phyloP scores from a whole-genome alignment of 202 grass and related monocot genomes.

The Zoysia matrella region DNA sequence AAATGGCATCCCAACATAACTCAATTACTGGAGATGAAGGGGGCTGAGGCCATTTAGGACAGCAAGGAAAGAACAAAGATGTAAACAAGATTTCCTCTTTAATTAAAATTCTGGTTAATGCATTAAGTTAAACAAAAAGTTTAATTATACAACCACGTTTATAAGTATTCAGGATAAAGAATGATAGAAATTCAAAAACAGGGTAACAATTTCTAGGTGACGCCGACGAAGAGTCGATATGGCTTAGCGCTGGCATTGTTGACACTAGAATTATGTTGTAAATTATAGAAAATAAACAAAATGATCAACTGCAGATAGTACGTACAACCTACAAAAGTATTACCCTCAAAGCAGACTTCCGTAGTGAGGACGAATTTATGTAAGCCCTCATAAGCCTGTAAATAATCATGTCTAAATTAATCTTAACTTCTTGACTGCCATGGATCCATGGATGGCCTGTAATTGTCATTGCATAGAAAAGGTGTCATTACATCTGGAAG shows the following conservation, averaged over 20 bases:
- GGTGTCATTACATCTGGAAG: constrained; percentile 16
- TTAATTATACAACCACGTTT: not conserved
- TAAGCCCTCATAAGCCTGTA: constrained; percentile 92
- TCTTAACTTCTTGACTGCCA: constrained; percentile 69
- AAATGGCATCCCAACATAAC: constrained; percentile 17
- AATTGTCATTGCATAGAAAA: constrained; percentile 38
- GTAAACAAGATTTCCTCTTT: not conserved
- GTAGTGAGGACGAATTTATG: constrained; percentile 85
- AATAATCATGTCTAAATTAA: constrained; percentile 85
- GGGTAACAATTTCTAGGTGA: constrained; percentile 6
- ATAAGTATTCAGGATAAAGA: not conserved
- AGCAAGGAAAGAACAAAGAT: not conserved
- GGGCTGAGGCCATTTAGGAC: not conserved
- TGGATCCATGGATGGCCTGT: constrained; percentile 88
- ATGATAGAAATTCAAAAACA: not conserved
- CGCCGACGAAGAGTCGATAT: not conserved
- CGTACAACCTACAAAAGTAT: constrained; percentile 35
- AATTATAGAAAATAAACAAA: not conserved
- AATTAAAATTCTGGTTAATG: constrained; percentile 2
- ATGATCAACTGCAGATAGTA: constrained; percentile 9
- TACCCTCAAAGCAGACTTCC: constrained; percentile 87
- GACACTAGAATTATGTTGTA: not conserved
- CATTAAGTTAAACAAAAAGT: constrained; percentile 1
- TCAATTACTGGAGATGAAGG: not conserved
- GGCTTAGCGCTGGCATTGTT: constrained; percentile 14